Evolutionary conservation across 441 rosid genomes (phyloP).

Genomic region (Pelargonium hybrid): DNA sequence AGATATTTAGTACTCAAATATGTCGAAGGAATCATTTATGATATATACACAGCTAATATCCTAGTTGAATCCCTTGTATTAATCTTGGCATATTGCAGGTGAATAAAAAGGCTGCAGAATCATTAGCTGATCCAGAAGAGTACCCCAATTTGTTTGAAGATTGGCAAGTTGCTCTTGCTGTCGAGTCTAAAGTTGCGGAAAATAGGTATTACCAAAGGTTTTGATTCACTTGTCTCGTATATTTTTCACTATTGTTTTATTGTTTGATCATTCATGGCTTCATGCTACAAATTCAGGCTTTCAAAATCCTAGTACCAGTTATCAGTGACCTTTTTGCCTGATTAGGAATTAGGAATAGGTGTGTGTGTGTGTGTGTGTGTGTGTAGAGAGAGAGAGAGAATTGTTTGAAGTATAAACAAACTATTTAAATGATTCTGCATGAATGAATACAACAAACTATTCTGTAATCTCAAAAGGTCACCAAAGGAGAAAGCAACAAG

Average conservation of each 20-base stretch:
- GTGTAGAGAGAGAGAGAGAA: too few relatives aligned
- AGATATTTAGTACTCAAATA: not conserved
- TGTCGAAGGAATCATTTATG: not conserved
- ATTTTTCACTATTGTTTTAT: slow-evolving; percentile 3
- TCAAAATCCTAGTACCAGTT: not conserved
- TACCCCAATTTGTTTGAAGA: slow-evolving; percentile 94
- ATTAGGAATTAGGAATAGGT: not conserved
- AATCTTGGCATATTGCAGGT: slow-evolving; percentile 34
- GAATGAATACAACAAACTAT: too few relatives aligned
- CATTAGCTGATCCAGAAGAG: slow-evolving; percentile 96
- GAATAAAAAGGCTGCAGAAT: slow-evolving; percentile 95
- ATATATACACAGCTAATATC: not conserved
- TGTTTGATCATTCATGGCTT: slow-evolving; percentile 5
- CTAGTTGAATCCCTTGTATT: not conserved
- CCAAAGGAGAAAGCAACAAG: too few relatives aligned
- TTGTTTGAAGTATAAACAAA: too few relatives aligned
- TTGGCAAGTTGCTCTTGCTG: slow-evolving; percentile 81
- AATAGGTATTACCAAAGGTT: slow-evolving; percentile 42
- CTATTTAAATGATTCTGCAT: too few relatives aligned
- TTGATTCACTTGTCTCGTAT: not conserved
- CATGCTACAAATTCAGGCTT: slow-evolving; percentile 9
- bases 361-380: not conserved
- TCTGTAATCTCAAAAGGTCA: too few relatives aligned
- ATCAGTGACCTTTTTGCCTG: not conserved
- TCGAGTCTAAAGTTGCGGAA: slow-evolving; percentile 66